phyloP scores from a whole-genome alignment of 2,329 filamentous ascomycete species.

The Fusarium siculi region DNA sequence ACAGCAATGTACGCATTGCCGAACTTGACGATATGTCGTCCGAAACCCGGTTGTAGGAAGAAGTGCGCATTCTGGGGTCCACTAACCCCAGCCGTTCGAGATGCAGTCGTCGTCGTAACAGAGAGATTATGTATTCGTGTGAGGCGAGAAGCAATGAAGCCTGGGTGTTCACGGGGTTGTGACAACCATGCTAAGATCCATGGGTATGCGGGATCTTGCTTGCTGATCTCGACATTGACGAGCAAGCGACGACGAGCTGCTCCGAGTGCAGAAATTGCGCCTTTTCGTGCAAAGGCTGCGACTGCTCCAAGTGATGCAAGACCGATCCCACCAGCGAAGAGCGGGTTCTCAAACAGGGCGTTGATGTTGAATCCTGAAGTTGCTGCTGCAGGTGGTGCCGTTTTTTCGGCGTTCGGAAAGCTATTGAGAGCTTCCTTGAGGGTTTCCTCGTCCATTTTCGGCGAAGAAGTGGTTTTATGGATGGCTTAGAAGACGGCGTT shows the following conservation, averaged over 20 bases:
- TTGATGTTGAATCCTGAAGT: conserved; percentile 60
- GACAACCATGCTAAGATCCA: conserved; percentile 98
- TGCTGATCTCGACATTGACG: conserved; percentile 94
- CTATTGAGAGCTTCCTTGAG: conserved; percentile 26
- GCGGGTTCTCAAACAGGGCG: conserved; percentile 70
- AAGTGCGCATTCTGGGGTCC: conserved; percentile 83
- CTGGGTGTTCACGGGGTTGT: conserved; percentile 74
- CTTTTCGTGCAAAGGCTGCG: conserved; percentile 82
- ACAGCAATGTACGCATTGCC: conserved; percentile 88
- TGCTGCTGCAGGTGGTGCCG: conserved; percentile 44
- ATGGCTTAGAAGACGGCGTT: conserved; percentile 13
- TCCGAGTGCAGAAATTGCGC: conserved; percentile 75
- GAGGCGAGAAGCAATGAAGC: conserved; percentile 67
- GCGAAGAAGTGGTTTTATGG: background rate
- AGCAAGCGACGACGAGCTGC: conserved; percentile 86
- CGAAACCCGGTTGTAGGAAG: conserved; percentile 89
- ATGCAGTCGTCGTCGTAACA: conserved; percentile 68
- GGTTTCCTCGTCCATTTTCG: conserved; percentile 35
- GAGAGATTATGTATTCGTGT: conserved; percentile 70
- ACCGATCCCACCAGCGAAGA: conserved; percentile 81
- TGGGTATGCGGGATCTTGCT: conserved; percentile 90
- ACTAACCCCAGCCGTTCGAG: conserved; percentile 66
- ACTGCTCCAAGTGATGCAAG: conserved; percentile 88
- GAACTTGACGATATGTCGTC: conserved; percentile 87
- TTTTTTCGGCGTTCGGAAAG: conserved; percentile 46